A percentile compares a stretch with the other conserved stretches of the same genome.
phyloP scores from a whole-genome alignment of 2,329 filamentous ascomycete species.

The Arthrinium phaeospermum region DNA sequence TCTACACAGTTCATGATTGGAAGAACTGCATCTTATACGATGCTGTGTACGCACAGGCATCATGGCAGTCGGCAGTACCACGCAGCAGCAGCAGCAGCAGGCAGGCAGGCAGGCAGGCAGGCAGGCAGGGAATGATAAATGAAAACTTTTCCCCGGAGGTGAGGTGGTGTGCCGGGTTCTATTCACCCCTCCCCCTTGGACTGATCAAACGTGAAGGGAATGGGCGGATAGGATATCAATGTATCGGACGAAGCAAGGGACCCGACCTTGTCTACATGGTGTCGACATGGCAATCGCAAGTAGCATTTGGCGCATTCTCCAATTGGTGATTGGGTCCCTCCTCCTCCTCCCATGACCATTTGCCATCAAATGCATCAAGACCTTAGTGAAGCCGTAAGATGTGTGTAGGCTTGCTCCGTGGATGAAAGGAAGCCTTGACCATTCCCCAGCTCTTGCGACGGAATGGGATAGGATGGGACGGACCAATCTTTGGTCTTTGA shows the following conservation, averaged over 20 bases:
- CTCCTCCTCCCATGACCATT: background rate
- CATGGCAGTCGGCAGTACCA: background rate
- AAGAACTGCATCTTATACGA: background rate
- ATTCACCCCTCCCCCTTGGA: background rate
- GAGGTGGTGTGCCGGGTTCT: background rate
- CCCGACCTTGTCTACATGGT: background rate
- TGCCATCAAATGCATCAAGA: background rate
- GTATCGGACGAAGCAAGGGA: background rate
- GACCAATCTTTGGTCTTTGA: background rate
- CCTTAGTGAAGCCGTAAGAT: no score
- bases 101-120: no score
- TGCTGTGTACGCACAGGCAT: background rate
- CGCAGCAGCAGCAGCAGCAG: background rate
- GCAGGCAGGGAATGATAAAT: background rate
- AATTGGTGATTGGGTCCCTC: background rate
- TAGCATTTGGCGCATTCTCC: background rate
- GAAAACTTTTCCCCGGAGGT: constrained; percentile 1
- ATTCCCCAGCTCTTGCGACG: background rate
- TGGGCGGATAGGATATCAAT: background rate
- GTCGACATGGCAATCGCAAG: background rate
- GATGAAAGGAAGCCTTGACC: background rate
- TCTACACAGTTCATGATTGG: background rate
- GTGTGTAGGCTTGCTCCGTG: background rate
- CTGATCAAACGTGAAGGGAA: background rate
- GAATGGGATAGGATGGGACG: background rate